A percentile compares a stretch with the other conserved stretches of the same genome.
phyloP scores from a whole-genome alignment of 768 basidiomycete genomes.

The Tricholoma sp. region DNA sequence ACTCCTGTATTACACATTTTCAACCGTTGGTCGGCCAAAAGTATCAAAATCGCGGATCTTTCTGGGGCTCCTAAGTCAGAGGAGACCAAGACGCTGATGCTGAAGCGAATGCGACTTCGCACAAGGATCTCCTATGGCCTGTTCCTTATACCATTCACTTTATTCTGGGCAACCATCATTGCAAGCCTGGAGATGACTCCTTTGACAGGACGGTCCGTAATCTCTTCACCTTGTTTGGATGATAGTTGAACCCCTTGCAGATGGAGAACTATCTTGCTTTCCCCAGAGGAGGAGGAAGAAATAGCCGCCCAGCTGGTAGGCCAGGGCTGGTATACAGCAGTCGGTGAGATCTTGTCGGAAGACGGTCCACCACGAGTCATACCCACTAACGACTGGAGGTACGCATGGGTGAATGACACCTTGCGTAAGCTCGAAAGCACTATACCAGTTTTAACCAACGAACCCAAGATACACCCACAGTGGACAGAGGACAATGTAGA shows the following conservation, averaged over 20 bases:
- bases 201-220: conserved; percentile 73
- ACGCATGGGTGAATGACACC: conserved; percentile 79
- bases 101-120: conserved; percentile 44
- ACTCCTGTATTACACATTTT: conserved; percentile 64
- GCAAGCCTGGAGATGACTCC: conserved; percentile 77
- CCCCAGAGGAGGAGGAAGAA: conserved; percentile 89
- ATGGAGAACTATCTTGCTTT: conserved; percentile 84
- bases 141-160: conserved; percentile 51
- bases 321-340: conserved; percentile 81
- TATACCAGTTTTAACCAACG: conserved; percentile 62
- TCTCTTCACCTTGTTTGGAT: not conserved
- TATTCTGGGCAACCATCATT: conserved; percentile 67
- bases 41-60: conserved; percentile 46
- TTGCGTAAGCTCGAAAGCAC: conserved; percentile 72
- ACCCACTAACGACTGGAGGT: conserved; percentile 82
- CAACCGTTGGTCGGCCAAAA: conserved; percentile 45
- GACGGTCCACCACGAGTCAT: conserved; percentile 62
- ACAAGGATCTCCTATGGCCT: conserved; percentile 50
- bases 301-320: conserved; percentile 82
- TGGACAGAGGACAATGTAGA: conserved; percentile 52
- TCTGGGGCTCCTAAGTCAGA: conserved; percentile 48
- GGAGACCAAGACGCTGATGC: conserved; percentile 42
- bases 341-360: conserved; percentile 69
- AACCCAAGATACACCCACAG: conserved; percentile 46
- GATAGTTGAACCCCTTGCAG: conserved; percentile 30